Percentiles rank a stretch among this genome's conserved stretches.
Conservation (phyloP, 495 filamentous ascomycete genomes). For the Sabuloglossum arenarium region DNA sequence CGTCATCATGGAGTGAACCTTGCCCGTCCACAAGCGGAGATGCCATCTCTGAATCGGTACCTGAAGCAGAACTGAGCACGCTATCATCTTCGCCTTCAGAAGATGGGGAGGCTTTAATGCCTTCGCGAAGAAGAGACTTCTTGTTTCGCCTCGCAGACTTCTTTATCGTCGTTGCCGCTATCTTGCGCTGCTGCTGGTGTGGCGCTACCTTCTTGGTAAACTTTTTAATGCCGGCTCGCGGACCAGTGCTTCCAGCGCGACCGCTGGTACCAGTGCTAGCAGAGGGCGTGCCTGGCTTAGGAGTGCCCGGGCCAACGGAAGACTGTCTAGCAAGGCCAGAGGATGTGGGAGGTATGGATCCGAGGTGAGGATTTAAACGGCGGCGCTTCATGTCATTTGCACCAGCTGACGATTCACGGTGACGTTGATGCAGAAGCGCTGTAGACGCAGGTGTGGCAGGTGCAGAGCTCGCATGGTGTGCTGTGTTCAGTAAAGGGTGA, state of each 20-base stretch:
- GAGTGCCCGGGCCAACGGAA: conserved; percentile 66
- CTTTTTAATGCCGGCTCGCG: conserved; percentile 32
- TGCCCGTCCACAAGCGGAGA: not conserved
- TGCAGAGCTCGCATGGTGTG: conserved; percentile 23
- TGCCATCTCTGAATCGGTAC: not conserved
- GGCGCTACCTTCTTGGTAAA: conserved; percentile 41
- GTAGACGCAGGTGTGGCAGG: conserved; percentile 44
- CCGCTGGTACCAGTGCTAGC: conserved; percentile 16
- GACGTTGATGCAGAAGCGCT: conserved; percentile 36
- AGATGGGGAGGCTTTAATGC: conserved; percentile 7
- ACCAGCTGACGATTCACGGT: conserved; percentile 60
- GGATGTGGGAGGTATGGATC: conserved; percentile 42
- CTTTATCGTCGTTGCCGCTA: conserved; percentile 20
- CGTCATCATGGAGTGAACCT: conserved; percentile 23
- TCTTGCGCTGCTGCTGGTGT: conserved; percentile 36
- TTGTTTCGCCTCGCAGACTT: conserved; percentile 31
- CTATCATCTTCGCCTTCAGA: conserved; percentile 6
- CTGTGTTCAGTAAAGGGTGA: conserved; percentile 10
- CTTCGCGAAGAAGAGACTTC: conserved; percentile 16
- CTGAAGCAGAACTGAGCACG: conserved; percentile 6
- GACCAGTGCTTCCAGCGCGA: conserved; percentile 53
- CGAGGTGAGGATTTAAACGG: conserved; percentile 41
- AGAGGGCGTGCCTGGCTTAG: conserved; percentile 50
- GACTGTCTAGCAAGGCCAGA: conserved; percentile 59
- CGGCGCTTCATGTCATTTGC: conserved; percentile 52